These are phyloP conservation scores for Kingdonia uniflora DNA, from an alignment of 164 flowering plant genomes.

Conservation along the genomic window DNA sequence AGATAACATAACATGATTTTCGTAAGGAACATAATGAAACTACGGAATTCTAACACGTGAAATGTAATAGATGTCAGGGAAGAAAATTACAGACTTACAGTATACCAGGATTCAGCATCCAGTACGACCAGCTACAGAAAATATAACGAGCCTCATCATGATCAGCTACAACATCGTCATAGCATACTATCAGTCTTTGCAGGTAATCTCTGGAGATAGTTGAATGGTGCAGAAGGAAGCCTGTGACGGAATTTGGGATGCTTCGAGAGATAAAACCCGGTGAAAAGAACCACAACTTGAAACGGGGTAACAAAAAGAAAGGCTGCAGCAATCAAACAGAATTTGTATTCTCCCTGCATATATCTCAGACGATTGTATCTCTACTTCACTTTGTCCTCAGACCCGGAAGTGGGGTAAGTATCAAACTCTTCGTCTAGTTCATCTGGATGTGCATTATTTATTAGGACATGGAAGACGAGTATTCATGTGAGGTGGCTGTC, in stretches of 20 bases:
- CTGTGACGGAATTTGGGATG: constrained; percentile 40
- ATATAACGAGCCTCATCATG: too few relatives aligned
- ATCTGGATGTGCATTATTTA: background rate
- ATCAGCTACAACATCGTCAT: too few relatives aligned
- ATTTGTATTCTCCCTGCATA: constrained; percentile 1
- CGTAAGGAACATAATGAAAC: too few relatives aligned
- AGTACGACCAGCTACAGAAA: too few relatives aligned
- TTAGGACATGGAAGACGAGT: background rate
- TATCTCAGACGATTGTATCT: constrained; percentile 1
- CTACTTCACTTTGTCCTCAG: background rate
- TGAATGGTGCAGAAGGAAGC: constrained; percentile 33
- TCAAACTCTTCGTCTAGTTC: constrained; percentile 4
- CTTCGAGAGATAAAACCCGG: constrained; percentile 19
- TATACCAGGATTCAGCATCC: too few relatives aligned
- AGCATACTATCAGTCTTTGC: constrained; percentile 44
- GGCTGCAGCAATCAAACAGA: constrained; percentile 5
- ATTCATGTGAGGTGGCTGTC: constrained; percentile 3
- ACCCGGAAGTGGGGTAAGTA: constrained; percentile 1
- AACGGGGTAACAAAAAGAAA: constrained; percentile 4
- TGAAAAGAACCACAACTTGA: constrained; percentile 3
- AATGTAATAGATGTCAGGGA: too few relatives aligned
- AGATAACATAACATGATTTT: too few relatives aligned
- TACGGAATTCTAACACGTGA: too few relatives aligned
- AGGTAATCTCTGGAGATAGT: constrained; percentile 53
- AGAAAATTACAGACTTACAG: too few relatives aligned